Conservation (phyloP, 2,329 filamentous ascomycete genomes). For the Alternaria incomplexa region DNA sequence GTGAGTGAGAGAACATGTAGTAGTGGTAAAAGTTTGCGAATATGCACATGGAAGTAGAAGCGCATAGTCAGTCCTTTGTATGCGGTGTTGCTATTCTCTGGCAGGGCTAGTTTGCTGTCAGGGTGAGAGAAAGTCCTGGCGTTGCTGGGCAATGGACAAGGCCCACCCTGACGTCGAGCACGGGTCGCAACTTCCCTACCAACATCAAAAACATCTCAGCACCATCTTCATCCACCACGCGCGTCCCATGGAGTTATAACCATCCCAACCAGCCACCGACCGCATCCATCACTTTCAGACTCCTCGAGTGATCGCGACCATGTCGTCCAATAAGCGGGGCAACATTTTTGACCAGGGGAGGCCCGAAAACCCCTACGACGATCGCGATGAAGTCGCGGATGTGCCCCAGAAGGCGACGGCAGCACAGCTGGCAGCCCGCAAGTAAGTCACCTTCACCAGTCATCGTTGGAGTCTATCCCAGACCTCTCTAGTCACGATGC, state of each 20-base stretch:
- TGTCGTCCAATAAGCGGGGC: constrained; percentile 37
- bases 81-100: background rate
- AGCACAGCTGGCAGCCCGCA: constrained; percentile 61
- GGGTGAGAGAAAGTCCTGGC: background rate
- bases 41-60: background rate
- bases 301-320: constrained; percentile 24
- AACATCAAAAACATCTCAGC: constrained; percentile 17
- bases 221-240: constrained; percentile 5
- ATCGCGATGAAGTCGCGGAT: constrained; percentile 49
- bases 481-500: background rate
- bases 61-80: background rate
- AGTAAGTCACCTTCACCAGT: constrained; percentile 53
- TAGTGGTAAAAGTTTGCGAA: background rate
- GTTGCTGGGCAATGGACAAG: constrained; percentile 16
- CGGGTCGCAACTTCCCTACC: constrained; percentile 11
- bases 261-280: constrained; percentile 5
- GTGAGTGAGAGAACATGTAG: background rate
- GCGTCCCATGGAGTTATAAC: constrained; percentile 15
- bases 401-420: constrained; percentile 59
- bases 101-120: background rate
- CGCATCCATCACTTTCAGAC: constrained; percentile 13
- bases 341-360: constrained; percentile 38
- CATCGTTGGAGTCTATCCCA: background rate
- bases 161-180: constrained; percentile 14
- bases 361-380: constrained; percentile 35